Evolutionary conservation across 1,139 yeast species (phyloP), one percentile per base, ranked within the genome.

Genomic region (Blastobotrys persicus): DNA sequence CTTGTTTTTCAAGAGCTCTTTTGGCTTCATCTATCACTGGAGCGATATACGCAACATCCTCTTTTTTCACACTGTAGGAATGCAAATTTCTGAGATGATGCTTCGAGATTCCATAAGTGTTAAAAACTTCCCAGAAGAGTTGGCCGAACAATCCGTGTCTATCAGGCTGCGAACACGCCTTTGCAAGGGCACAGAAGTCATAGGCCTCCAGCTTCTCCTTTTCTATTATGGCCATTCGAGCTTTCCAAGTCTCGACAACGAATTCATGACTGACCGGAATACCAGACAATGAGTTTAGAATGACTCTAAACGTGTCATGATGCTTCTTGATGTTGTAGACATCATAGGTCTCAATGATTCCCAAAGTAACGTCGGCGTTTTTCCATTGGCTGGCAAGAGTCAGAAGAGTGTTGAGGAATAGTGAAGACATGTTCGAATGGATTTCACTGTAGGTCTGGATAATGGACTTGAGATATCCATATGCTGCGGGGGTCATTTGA

Each of bases 131-230:
- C 34, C 44, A 26, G 18, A 49, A 43, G 16, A 54, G 45, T 38
- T 49, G 31, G 12, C 47, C 49, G 31, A 51, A 54, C 44, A 58
- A 42, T 14, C 44, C 52, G n/a, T 51, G 51, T n/a, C 55, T 46
- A 18, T 47, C 49, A 38, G 61, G 57, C 37, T 65, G 55, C 26
- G 60, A 59, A 53, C 67, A 63, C 4, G 71, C 70, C 44, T 66
- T 59, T 26, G 63, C 62, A 52, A 89, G 71, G 1, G 96, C 87
- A 44, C 91, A 83, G 92, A 95, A 87, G 69, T 88, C 95, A 20
- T 92, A 94, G 61, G 81, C 80, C 9, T 95, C 91, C 16, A 59
- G 23, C 17, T 43, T 35, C 18, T 49, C 48, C 9, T 34, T 59
- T 83, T 82, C 59, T 6, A 18, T 11, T 12, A 37, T 7, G 18